phyloP scores from a whole-genome alignment of 768 basidiomycete species.

The Macrolepiota fuliginosa region DNA sequence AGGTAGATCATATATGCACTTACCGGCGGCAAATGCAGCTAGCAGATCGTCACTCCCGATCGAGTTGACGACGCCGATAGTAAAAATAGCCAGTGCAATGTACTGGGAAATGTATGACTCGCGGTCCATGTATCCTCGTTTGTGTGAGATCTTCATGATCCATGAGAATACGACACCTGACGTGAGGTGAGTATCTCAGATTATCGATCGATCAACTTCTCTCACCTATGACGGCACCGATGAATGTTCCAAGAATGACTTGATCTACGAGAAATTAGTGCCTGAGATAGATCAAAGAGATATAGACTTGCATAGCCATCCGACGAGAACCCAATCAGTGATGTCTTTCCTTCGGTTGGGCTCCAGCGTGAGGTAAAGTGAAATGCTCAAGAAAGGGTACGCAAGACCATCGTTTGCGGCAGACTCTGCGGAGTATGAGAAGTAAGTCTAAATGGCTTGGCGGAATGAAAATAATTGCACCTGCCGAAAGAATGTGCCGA shows the following conservation, averaged over 20 bases:
- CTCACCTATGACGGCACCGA: conserved; percentile 59
- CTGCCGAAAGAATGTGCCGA: conserved; percentile 73
- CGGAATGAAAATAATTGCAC: neutral
- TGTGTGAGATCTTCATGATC: conserved; percentile 55
- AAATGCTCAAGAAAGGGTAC: conserved; percentile 86
- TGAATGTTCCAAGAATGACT: conserved; percentile 68
- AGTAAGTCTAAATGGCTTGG: neutral
- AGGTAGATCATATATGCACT: neutral
- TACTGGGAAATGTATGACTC: conserved; percentile 86
- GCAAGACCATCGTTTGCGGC: conserved; percentile 96
- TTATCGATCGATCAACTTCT: neutral
- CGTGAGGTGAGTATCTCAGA: conserved; percentile 1
- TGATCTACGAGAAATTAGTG: conserved; percentile 49
- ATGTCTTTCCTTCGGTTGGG: conserved; percentile 59
- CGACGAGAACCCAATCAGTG: conserved; percentile 82
- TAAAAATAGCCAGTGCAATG: conserved; percentile 64
- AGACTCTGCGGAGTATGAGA: conserved; percentile 48
- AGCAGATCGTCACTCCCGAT: conserved; percentile 83
- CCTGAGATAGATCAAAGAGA: neutral
- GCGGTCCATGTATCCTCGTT: conserved; percentile 27
- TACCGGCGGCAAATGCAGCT: conserved; percentile 79
- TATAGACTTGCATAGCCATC: conserved; percentile 66
- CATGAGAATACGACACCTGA: conserved; percentile 58
- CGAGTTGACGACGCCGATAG: conserved; percentile 68
- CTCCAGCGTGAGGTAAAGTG: conserved; percentile 84